A percentile compares a stretch with the other conserved stretches of the same genome.
These are phyloP conservation scores for Pterocarpus macrocarpus DNA, from an alignment of 306 rosid species.

Conservation along the genomic window DNA sequence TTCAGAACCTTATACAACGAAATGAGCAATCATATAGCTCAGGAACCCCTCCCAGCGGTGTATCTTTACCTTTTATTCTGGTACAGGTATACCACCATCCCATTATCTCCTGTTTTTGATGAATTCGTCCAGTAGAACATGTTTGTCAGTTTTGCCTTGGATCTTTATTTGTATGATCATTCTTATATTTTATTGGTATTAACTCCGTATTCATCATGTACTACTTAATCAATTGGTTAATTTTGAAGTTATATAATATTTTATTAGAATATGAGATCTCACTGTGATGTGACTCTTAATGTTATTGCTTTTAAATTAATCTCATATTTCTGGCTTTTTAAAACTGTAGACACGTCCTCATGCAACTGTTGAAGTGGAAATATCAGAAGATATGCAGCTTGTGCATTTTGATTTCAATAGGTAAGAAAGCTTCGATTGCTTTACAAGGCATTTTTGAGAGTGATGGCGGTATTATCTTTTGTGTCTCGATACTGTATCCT, in stretches of 20 bases:
- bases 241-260: neutral
- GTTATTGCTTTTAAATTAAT: slow-evolving; percentile 27
- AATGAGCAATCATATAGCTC: slow-evolving; percentile 86
- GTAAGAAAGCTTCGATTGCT: slow-evolving; percentile 49
- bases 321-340: slow-evolving; percentile 39
- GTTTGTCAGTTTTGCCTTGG: slow-evolving; percentile 27
- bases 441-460: slow-evolving; percentile 7
- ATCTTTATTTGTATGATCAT: slow-evolving; percentile 13
- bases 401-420: slow-evolving; percentile 99
- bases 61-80: slow-evolving; percentile 92
- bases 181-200: slow-evolving; percentile 10
- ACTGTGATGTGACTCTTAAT: slow-evolving; percentile 2
- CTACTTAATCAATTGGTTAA: slow-evolving; percentile 28
- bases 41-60: slow-evolving; percentile 92
- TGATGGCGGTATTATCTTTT: slow-evolving; percentile 14
- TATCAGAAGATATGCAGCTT: slow-evolving; percentile 98
- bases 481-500: neutral
- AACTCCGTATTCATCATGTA: slow-evolving; percentile 2
- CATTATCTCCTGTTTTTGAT: slow-evolving; percentile 29
- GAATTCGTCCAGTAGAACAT: slow-evolving; percentile 24
- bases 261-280: neutral
- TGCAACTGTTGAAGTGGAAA: slow-evolving; percentile 99
- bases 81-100: slow-evolving; percentile 77
- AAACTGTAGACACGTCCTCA: slow-evolving; percentile 88
- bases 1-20: slow-evolving; percentile 88